Evolutionary conservation across 1,284 basidiomycete genomes (phyloP).

Genomic region (Kwoniella shivajii): DNA sequence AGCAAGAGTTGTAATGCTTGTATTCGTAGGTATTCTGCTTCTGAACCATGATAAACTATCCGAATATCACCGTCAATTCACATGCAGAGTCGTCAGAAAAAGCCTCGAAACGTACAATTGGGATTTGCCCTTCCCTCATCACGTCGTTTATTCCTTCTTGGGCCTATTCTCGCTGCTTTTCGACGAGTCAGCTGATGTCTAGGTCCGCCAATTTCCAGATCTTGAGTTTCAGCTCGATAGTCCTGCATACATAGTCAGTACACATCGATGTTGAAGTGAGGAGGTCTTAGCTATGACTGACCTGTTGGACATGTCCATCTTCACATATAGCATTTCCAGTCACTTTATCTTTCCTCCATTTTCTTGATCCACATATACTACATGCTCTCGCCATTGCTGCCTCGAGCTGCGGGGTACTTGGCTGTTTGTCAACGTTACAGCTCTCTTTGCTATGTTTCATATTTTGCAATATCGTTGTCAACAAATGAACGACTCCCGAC

Average conservation of each 20-base stretch:
- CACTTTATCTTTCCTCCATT: slow-evolving; percentile 47
- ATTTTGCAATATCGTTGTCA: too few relatives aligned
- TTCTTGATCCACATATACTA: slow-evolving; percentile 47
- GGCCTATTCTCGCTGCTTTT: slow-evolving; percentile 24
- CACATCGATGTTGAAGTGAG: not conserved
- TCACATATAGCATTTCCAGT: slow-evolving; percentile 50
- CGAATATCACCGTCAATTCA: not conserved
- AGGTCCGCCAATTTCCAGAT: slow-evolving; percentile 33
- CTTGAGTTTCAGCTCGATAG: slow-evolving; percentile 45
- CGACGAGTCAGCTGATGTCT: slow-evolving; percentile 41
- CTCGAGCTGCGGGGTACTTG: slow-evolving; percentile 7
- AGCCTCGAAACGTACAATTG: slow-evolving; percentile 42
- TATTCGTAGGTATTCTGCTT: slow-evolving; percentile 74
- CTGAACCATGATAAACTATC: slow-evolving; percentile 75
- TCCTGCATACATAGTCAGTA: slow-evolving; percentile 27
- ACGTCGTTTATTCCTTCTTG: slow-evolving; percentile 32
- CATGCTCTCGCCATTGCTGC: slow-evolving; percentile 44
- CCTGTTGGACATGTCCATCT: slow-evolving; percentile 52
- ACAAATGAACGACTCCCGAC: too few relatives aligned
- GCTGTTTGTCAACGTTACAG: too few relatives aligned
- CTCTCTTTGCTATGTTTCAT: too few relatives aligned
- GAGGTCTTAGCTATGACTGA: slow-evolving; percentile 15
- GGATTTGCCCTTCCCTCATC: slow-evolving; percentile 35
- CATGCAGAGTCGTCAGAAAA: too few relatives aligned
- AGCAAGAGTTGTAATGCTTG: slow-evolving; percentile 78